Evolutionary conservation across 306 rosid genomes (phyloP).

Genomic region (Luffa aegyptiaca): DNA sequence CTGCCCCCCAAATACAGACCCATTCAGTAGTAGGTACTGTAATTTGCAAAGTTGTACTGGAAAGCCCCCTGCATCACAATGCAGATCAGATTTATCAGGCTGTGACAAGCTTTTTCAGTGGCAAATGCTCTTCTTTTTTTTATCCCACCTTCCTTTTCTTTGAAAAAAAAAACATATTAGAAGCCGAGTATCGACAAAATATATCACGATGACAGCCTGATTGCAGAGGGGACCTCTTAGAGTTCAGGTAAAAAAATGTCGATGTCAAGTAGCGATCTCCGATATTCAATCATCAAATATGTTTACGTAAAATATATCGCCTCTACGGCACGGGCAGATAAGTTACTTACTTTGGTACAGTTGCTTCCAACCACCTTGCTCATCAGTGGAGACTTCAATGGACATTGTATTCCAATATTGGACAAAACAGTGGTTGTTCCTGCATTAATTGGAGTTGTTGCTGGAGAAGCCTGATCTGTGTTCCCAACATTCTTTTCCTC

Average conservation of each 20-base stretch:
- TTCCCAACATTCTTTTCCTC: constrained; percentile 40
- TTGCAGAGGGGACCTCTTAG: not conserved
- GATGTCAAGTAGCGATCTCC: not conserved
- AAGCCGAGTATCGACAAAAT: not conserved
- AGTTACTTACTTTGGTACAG: constrained; percentile 47
- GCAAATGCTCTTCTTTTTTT: not conserved
- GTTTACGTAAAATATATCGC: not conserved
- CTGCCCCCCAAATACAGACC: not conserved
- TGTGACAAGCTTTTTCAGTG: not conserved
- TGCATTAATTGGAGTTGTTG: constrained; percentile 30
- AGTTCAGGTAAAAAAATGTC: not conserved
- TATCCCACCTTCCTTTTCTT: not conserved
- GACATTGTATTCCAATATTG: constrained; percentile 45
- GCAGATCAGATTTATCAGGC: constrained; percentile 5
- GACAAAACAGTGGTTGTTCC: constrained; percentile 42
- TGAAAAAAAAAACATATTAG: not conserved
- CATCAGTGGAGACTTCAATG: constrained; percentile 35
- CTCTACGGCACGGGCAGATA: not conserved
- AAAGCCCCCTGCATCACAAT: constrained; percentile 32
- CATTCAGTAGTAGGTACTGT: constrained; percentile 12
- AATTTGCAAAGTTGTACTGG: constrained; percentile 22
- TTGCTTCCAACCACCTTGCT: constrained; percentile 42
- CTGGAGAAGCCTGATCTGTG: constrained; percentile 26
- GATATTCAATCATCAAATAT: not conserved
- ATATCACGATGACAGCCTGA: not conserved